Percentiles rank a stretch among this genome's conserved stretches.
These are phyloP conservation scores for Moringa oleifera DNA, from an alignment of 345 rosid species.

Conservation along the genomic window DNA sequence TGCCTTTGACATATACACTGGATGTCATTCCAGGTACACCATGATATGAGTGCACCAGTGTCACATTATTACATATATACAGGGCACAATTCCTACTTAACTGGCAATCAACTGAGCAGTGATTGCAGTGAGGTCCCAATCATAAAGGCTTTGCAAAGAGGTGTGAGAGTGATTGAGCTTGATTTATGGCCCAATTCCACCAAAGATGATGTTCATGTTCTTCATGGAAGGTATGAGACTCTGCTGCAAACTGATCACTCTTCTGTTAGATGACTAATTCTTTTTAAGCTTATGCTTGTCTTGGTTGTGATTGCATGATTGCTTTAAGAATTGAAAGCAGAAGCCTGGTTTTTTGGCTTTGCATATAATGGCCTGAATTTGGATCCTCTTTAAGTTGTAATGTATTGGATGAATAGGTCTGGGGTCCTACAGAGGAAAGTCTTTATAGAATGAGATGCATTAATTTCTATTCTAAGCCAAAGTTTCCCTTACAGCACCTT, in stretches of 20 bases:
- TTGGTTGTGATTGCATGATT: too few species aligned
- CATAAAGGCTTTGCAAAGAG: slow-evolving; percentile 62
- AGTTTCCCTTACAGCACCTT: background rate
- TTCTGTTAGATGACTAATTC: too few species aligned
- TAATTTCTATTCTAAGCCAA: too few species aligned
- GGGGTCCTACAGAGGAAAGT: too few species aligned
- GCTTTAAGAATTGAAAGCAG: too few species aligned
- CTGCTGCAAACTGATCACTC: too few species aligned
- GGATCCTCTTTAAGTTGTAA: too few species aligned
- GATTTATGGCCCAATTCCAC: slow-evolving; percentile 93
- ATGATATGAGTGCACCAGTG: slow-evolving; percentile 87
- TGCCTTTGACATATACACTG: background rate
- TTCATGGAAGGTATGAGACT: slow-evolving; percentile 77
- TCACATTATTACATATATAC: slow-evolving; percentile 90
- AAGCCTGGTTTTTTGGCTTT: too few species aligned
- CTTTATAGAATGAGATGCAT: too few species aligned
- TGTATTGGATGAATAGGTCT: too few species aligned
- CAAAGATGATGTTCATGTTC: slow-evolving; percentile 68
- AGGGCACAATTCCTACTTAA: slow-evolving; percentile 95
- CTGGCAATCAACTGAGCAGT: slow-evolving; percentile 94
- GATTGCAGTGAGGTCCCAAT: slow-evolving; percentile 95
- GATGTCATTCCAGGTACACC: slow-evolving; percentile 53
- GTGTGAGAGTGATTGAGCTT: slow-evolving; percentile 85
- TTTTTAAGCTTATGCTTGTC: too few species aligned
- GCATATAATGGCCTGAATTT: too few species aligned